Evolutionary conservation across 2,329 filamentous ascomycete genomes (phyloP).

Genomic region (Cladosporium cucumerinum): DNA sequence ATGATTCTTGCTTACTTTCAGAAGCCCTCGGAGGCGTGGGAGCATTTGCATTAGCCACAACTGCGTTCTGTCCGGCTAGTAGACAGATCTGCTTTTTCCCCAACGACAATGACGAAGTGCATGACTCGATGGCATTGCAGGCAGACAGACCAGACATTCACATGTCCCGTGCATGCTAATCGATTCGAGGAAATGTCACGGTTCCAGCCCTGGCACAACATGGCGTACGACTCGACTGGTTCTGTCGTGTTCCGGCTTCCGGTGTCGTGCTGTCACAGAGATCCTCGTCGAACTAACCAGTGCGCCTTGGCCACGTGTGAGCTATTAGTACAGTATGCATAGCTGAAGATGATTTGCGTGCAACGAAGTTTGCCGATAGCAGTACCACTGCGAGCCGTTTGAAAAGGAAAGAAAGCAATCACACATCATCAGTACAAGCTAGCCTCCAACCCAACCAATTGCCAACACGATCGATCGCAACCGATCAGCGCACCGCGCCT

Average conservation of each 20-base stretch:
- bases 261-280: background rate
- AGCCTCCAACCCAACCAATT: background rate
- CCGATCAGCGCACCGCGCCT: background rate
- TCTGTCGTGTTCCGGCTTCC: background rate
- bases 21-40: too few relatives aligned
- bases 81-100: background rate
- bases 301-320: conserved; percentile 9
- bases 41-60: too few relatives aligned
- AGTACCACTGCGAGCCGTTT: background rate
- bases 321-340: conserved; percentile 10
- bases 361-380: background rate
- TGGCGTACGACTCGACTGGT: background rate
- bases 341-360: background rate
- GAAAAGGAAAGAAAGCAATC: background rate
- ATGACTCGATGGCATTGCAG: background rate
- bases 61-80: too few relatives aligned
- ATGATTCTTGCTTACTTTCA: too few relatives aligned
- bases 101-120: background rate
- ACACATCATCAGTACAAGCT: background rate
- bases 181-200: background rate
- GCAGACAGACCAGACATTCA: background rate
- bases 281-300: background rate
- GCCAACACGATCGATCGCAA: background rate
- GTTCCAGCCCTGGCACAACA: background rate
- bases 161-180: background rate